Evolutionary conservation across 306 rosid species (phyloP).

Genomic region (Herpetospermum pedunculosum): DNA sequence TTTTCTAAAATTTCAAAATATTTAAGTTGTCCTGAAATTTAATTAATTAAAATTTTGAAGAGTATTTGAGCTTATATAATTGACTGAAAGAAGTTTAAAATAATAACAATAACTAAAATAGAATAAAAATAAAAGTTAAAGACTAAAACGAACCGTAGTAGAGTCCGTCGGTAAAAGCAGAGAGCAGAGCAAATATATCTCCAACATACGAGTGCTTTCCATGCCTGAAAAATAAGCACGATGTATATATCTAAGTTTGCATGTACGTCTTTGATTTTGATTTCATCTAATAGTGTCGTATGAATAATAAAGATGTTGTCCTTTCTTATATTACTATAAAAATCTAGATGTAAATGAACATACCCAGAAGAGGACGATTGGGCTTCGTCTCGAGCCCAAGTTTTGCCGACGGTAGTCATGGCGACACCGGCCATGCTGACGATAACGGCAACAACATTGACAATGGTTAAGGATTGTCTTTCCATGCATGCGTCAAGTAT

Average conservation of each 20-base stretch:
- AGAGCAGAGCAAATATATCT: slow-evolving; percentile 15
- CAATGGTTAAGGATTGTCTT: not conserved
- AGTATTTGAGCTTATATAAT: too few relatives aligned
- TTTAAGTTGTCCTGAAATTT: too few relatives aligned
- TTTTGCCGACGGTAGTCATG: slow-evolving; percentile 18
- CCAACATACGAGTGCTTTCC: slow-evolving; percentile 4
- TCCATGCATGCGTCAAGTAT: slow-evolving; percentile 9
- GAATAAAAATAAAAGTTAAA: not conserved
- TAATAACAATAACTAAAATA: too few relatives aligned
- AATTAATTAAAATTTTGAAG: too few relatives aligned
- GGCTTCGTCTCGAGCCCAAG: slow-evolving; percentile 6
- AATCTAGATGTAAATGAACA: not conserved
- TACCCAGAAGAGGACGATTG: not conserved
- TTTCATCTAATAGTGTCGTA: not conserved
- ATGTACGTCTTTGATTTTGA: too few relatives aligned
- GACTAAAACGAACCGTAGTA: slow-evolving; percentile 9
- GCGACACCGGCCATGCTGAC: slow-evolving; percentile 21
- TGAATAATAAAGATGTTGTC: not conserved
- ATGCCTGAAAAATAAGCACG: not conserved
- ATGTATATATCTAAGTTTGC: not conserved
- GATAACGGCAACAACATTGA: slow-evolving; percentile 8
- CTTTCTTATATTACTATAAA: not conserved
- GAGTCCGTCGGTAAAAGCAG: slow-evolving; percentile 16
- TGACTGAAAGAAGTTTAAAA: too few relatives aligned
- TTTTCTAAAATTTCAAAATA: too few relatives aligned